A percentile compares a stretch with the other conserved stretches of the same genome.
These are phyloP conservation scores for Cercis canadensis DNA, from an alignment of 306 rosid genomes.

Conservation along the genomic window DNA sequence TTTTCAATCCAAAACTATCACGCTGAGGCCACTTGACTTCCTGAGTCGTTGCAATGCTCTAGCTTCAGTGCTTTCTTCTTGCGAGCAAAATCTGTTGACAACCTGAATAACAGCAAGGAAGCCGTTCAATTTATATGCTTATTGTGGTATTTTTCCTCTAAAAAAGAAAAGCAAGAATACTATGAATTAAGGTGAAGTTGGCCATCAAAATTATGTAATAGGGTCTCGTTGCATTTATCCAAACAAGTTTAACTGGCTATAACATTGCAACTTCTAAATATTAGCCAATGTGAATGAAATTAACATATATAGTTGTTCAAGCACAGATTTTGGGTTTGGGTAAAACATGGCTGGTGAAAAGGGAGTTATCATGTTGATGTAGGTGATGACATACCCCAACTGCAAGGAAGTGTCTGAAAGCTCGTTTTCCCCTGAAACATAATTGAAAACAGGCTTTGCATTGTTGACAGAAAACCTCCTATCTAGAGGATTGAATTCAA, in stretches of 20 bases:
- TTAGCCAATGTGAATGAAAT: neutral
- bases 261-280: neutral
- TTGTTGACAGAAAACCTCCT: slow-evolving; percentile 35
- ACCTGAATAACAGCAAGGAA: slow-evolving; percentile 39
- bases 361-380: slow-evolving; percentile 5
- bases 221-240: too few species aligned
- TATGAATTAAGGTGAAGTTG: neutral
- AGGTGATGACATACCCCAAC: slow-evolving; percentile 54
- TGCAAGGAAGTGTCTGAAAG: slow-evolving; percentile 67
- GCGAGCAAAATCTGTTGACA: slow-evolving; percentile 47
- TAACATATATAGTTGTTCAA: neutral
- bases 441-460: slow-evolving; percentile 38
- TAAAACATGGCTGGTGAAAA: slow-evolving; percentile 1
- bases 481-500: slow-evolving; percentile 44
- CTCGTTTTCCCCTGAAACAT: slow-evolving; percentile 50
- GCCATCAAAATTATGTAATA: too few species aligned
- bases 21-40: slow-evolving; percentile 68
- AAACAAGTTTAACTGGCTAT: neutral
- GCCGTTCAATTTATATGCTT: neutral
- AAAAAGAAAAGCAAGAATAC: neutral
- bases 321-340: neutral
- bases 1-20: slow-evolving; percentile 37
- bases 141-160: neutral
- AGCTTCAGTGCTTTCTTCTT: slow-evolving; percentile 53
- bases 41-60: slow-evolving; percentile 49